These are phyloP conservation scores for Plicaturopsis crispa DNA, from an alignment of 768 basidiomycete genomes.

Conservation along the genomic window DNA sequence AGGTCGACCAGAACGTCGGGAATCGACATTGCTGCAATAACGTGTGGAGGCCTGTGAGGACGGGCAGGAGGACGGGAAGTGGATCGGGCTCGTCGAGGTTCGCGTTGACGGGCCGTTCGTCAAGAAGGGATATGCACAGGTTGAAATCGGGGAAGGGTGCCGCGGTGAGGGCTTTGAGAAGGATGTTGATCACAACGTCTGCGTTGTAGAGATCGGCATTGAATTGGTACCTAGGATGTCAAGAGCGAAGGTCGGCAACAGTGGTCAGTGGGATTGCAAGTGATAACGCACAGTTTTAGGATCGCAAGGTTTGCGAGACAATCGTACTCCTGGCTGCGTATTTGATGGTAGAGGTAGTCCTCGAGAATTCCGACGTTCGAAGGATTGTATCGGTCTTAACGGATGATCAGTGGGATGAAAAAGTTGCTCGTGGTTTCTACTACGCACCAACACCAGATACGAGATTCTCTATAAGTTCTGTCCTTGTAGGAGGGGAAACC, in stretches of 20 bases:
- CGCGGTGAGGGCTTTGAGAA: conserved; percentile 83
- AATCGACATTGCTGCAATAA: conserved; percentile 82
- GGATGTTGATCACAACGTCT: conserved; percentile 90
- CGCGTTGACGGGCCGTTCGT: conserved; percentile 52
- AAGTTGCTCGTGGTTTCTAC: neutral
- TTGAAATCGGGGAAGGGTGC: conserved; percentile 90
- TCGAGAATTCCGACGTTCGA: conserved; percentile 89
- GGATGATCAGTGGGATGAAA: conserved; percentile 4
- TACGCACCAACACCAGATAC: conserved; percentile 82
- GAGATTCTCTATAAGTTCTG: conserved; percentile 84
- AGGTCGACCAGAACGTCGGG: conserved; percentile 77
- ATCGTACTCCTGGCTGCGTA: conserved; percentile 87
- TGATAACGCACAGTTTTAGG: conserved; percentile 66
- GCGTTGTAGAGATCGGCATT: conserved; percentile 90
- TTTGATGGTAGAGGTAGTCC: conserved; percentile 95
- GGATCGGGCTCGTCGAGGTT: conserved; percentile 78
- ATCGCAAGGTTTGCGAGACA: conserved; percentile 93
- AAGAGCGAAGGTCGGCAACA: neutral
- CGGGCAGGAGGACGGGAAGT: conserved; percentile 59
- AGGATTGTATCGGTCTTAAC: conserved; percentile 91
- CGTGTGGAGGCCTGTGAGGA: conserved; percentile 58
- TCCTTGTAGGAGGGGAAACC: conserved; percentile 69
- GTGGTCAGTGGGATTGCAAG: neutral
- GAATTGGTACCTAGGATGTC: conserved; percentile 75
- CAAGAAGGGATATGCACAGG: conserved; percentile 87